Evolutionary conservation across 2,329 filamentous ascomycete genomes (phyloP), one percentile per base, ranked within the genome.

Genomic region (Cercospora zeina): DNA sequence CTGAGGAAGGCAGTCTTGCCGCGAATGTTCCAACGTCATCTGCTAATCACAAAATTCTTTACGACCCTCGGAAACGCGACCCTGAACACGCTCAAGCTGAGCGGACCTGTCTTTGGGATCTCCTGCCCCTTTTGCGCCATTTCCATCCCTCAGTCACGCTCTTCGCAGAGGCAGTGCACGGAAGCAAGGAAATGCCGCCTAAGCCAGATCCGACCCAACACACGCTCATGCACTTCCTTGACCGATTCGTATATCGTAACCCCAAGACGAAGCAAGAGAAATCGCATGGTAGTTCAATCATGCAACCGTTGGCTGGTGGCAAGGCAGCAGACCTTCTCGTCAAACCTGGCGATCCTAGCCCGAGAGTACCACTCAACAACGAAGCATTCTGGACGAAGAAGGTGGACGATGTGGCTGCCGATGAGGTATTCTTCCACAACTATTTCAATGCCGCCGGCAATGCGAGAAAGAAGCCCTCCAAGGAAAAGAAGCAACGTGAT

Each of bases 201-300:
- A 97, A 97, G 76, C 93, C 95, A 0, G 95, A 99, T 70, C 82
- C 97, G 56, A 88, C 90, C 14, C 88, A 91, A 62, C 93, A 97
- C 75, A 95, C 91, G 1, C 84, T 99, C 54, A 95, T 95, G 72
- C 89, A 96, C 75, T 99, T 99, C 82, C 82, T 99, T 62, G 95
- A 99, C 78, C 93, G 96, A 70, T 99, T 99, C 76, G 91, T 96
- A n/a, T 99, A 97, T 82, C 89, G 91, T 69, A 96, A 95, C 70
- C 87, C 93, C 65, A 96, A 96, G 81, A 81, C 87, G 3, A 84
- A 81, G 67, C 68, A 73, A 4, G 75, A 77, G 19, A 82, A 85
- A 33, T 82, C 85, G 31, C 89, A 90, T 66, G 96, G 96, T 54
- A 83, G 85, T 30, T 97, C 92, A 27, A 96, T 99, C 76, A 99